Conservation (phyloP, 805 yeast species). For the Sugiyamaella boreocaroliniensis region DNA sequence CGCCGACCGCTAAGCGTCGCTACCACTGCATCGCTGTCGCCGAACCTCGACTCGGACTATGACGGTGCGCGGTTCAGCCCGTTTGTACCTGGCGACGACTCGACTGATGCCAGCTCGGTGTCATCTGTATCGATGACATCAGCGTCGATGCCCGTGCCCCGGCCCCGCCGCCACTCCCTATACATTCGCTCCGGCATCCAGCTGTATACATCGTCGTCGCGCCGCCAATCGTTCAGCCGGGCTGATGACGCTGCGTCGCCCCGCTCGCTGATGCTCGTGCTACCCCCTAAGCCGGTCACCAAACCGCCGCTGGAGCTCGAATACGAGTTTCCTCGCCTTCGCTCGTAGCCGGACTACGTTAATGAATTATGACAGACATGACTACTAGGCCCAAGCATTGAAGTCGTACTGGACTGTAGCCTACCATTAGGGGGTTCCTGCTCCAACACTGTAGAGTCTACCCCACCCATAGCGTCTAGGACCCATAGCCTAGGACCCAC, state of each 20-base stretch:
- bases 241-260: constrained; percentile 1
- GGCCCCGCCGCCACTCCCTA: constrained; percentile 12
- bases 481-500: too few species aligned
- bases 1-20: not conserved
- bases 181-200: constrained; percentile 12
- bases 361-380: not conserved
- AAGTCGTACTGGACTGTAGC: too few species aligned
- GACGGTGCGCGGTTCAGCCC: not conserved
- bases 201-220: not conserved
- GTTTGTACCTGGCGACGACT: not conserved
- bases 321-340: constrained; percentile 5
- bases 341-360: not conserved
- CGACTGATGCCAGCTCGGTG: constrained; percentile 1
- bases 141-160: not conserved
- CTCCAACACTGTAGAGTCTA: too few species aligned
- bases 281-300: constrained; percentile 1
- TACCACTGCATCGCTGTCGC: not conserved
- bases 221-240: not conserved
- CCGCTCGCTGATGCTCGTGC: not conserved
- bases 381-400: not conserved
- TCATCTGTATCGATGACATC: constrained; percentile 1
- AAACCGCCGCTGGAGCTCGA: constrained; percentile 3
- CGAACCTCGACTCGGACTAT: not conserved
- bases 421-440: too few species aligned
- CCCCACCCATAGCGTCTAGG: too few species aligned